Base-by-base conservation (phyloP, 805 yeast species). In the Blastobotrys parvus region DNA sequence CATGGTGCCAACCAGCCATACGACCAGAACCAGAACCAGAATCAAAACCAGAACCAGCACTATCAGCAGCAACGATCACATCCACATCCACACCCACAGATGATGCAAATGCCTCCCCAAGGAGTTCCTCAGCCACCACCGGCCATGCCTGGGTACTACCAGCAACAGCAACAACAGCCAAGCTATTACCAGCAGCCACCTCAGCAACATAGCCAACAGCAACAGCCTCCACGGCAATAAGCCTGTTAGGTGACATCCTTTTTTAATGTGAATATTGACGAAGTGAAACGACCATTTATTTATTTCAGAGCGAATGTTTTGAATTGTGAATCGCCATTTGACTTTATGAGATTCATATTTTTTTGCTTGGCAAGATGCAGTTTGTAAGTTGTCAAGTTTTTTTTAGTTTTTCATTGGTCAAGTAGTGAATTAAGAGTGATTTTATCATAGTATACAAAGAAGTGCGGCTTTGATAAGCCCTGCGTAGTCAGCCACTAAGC, bases 31-130 rank as follows among this genome's bases (percentile, higher is more conserved):
- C 40, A 35, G 42, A 33, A 35, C 38, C 42, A 10, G 44, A 43
- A 30, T 47, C 40, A 27, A 45, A 20, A 34, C 17, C 52, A 44
- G 35, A 44, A 41, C n/a, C 47, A 39, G 36, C 48, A 47, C 21
- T 45, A 20, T 3, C 44, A 34, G 35, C 45, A 40, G n/a, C 48
- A 40, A 18, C 48, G 41, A 23, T 45, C 43, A 38, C 41, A 46
- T 38, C 52, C 44, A 20, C 42, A 31, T 15, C 35, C n/a, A 32
- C 10, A 25, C 18, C 41, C 32, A 30, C 29, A 25, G 11, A 42
- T 30, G 5, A 18, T 10, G 38, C 37, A 34, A 11, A 29, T 34
- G 19, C 49, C 50, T 35, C 47, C 42, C 8, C 49, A 35, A 29
- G 47, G 45, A 34, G 43, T 39, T 42, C 41, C 45, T 17, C 44